phyloP scores from a whole-genome alignment of 805 yeast genomes.

The Candida krabiensis region DNA sequence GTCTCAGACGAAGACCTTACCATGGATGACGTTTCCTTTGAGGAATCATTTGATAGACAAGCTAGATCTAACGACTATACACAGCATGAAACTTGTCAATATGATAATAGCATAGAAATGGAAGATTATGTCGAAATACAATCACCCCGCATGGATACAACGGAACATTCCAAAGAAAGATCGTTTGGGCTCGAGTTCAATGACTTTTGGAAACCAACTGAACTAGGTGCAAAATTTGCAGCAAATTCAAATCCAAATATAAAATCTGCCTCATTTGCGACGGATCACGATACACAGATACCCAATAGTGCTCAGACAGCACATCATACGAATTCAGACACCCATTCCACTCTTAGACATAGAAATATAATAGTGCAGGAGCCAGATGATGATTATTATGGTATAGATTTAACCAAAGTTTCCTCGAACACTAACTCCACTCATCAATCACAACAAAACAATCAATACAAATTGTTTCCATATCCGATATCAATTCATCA shows the following conservation, averaged over 20 bases:
- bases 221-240: constrained; percentile 24
- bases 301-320: no score
- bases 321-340: no score
- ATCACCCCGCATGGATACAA: neutral
- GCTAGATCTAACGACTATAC: constrained; percentile 2
- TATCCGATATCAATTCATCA: constrained; percentile 8
- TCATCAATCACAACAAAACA: no score
- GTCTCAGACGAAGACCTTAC: constrained; percentile 5
- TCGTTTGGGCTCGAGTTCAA: constrained; percentile 1
- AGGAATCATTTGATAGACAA: neutral
- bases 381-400: constrained; percentile 6
- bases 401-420: neutral
- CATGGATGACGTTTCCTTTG: constrained; percentile 19
- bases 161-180: neutral
- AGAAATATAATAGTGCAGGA: constrained; percentile 10
- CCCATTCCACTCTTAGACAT: constrained; percentile 7
- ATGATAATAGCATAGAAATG: neutral
- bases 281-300: no score
- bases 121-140: neutral
- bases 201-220: constrained; percentile 19
- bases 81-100: neutral
- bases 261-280: no score
- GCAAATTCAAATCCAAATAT: no score
- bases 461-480: neutral
- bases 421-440: neutral